Evolutionary conservation across 2,329 filamentous ascomycete genomes (phyloP), one percentile per base, ranked within the genome.

Genomic region (Piedraia hortae): DNA sequence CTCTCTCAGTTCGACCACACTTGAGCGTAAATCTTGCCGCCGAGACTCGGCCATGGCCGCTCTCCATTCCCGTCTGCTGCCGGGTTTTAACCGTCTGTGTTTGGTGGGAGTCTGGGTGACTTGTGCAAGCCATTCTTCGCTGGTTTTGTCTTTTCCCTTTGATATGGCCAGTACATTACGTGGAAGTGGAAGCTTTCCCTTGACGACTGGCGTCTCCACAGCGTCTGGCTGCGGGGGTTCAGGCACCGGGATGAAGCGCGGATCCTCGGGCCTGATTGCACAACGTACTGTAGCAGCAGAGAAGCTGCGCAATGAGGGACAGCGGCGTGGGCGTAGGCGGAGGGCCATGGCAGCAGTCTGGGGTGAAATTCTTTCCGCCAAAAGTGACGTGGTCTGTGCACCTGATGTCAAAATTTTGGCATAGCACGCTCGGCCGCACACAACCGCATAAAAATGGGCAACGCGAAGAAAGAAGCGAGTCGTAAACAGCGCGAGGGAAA

Each of bases 381-480:
- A n/a, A n/a, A n/a, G n/a, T n/a, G n/a, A n/a, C n/a, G n/a, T n/a
- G n/a, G n/a, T n/a, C n/a, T n/a, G n/a, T n/a, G n/a, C n/a, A n/a
- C n/a, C n/a, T n/a, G n/a, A n/a, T n/a, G n/a, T n/a, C n/a, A n/a
- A n/a, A n/a, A n/a, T n/a, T n/a, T n/a, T n/a, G n/a, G n/a, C n/a
- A n/a, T n/a, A n/a, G n/a, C n/a, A n/a, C n/a, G n/a, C n/a, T n/a
- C n/a, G n/a, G n/a, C n/a, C n/a, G n/a, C n/a, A n/a, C n/a, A n/a
- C n/a, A n/a, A n/a, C n/a, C n/a, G n/a, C n/a, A n/a, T n/a, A n/a
- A 53, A 28, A 18, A 90, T 90, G 78, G 78, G 78, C 50, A 71
- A 67, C 38, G 69, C 64, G 39, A 93, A 93, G 59, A 91, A 91
- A 50, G 82, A 93, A 51, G 66, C 65, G 32, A 61, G 54, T 45